Evolutionary conservation across 768 basidiomycete genomes (phyloP).

Genomic region (Boletus vermiculosoides): DNA sequence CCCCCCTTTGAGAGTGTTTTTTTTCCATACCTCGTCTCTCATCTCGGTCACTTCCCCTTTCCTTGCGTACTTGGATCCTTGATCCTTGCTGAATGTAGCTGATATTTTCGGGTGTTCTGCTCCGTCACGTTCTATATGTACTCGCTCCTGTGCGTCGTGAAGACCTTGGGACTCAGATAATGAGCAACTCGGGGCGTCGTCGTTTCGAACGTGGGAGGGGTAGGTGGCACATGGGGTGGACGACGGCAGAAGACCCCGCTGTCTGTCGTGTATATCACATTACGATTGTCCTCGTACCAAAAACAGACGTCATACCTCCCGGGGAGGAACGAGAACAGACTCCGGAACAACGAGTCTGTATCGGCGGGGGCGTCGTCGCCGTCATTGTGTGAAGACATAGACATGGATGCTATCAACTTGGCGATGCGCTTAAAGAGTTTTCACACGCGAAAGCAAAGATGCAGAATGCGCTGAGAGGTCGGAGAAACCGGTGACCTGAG

Average conservation of each 20-base stretch:
- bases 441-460: constrained; percentile 15
- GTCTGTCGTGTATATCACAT: neutral
- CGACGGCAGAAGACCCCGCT: constrained; percentile 2
- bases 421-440: constrained; percentile 8
- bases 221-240: neutral
- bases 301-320: constrained; percentile 7
- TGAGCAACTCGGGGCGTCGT: neutral
- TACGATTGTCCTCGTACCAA: neutral
- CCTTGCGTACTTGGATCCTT: neutral
- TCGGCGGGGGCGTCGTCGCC: neutral
- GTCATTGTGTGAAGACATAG: neutral
- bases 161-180: neutral
- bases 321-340: neutral
- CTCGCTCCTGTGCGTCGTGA: neutral
- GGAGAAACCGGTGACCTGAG: neutral
- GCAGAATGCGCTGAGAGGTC: constrained; percentile 1
- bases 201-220: neutral
- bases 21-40: constrained; percentile 1
- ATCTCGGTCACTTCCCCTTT: neutral
- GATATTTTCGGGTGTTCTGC: neutral
- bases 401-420: constrained; percentile 9
- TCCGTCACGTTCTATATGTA: neutral
- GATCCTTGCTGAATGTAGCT: neutral
- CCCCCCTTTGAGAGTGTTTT: no score
- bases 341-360: neutral